Evolutionary conservation across 352 stramenopile genomes (phyloP).

Genomic region (Globisporangium echinulatum): DNA sequence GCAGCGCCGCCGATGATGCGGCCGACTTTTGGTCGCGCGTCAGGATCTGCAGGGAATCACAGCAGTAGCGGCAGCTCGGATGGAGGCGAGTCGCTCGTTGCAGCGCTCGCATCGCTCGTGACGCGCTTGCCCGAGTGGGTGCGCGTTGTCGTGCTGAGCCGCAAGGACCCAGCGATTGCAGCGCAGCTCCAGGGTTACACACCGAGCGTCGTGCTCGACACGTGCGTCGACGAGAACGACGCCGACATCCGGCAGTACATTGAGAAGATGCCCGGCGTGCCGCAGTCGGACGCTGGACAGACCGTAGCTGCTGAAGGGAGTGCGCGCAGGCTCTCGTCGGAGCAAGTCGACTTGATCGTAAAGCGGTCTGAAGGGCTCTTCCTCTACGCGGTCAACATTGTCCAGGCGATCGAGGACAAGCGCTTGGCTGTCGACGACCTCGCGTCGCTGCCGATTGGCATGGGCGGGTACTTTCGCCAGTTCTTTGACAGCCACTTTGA

Average conservation of each 20-base stretch:
- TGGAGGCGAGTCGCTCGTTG: slow-evolving; percentile 54
- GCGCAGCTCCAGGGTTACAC: slow-evolving; percentile 49
- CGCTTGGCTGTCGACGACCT: slow-evolving; percentile 44
- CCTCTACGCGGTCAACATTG: slow-evolving; percentile 71
- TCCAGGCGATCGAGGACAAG: slow-evolving; percentile 49
- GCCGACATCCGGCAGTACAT: slow-evolving; percentile 35
- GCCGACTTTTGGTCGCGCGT: slow-evolving; percentile 10
- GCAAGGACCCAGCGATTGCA: slow-evolving; percentile 54
- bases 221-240: slow-evolving; percentile 38
- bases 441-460: slow-evolving; percentile 47
- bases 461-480: slow-evolving; percentile 59
- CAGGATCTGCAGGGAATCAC: slow-evolving; percentile 1
- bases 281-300: not conserved
- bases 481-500: slow-evolving; percentile 71
- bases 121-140: slow-evolving; percentile 59
- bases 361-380: slow-evolving; percentile 59
- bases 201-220: slow-evolving; percentile 38
- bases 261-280: slow-evolving; percentile 14
- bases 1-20: slow-evolving; percentile 12
- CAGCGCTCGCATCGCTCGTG: slow-evolving; percentile 41
- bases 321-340: slow-evolving; percentile 14
- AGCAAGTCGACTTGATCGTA: slow-evolving; percentile 42
- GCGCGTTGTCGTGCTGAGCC: slow-evolving; percentile 52
- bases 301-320: not conserved
- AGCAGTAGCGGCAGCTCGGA: not conserved